Base-by-base conservation (phyloP, 2,329 filamentous ascomycete species). In the Graphiopsis chlorocephala region DNA sequence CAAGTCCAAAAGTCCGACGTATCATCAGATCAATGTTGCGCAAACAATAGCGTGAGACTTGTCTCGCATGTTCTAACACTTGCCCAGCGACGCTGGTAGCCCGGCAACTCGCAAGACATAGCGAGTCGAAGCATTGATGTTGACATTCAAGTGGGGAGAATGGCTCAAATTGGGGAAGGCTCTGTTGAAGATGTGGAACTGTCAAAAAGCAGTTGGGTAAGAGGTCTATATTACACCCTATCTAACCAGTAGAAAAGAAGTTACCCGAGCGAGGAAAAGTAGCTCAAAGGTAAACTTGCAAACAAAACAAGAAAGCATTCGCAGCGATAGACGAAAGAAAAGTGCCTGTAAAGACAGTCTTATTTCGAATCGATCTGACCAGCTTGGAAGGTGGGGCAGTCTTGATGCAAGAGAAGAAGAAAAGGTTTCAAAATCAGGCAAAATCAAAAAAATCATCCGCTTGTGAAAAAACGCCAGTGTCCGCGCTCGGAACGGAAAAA, bases 211-310 rank as follows among this genome's bases (percentile, higher is more conserved):
- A 52, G 52, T 31, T 31, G 29, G 29, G 29, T 56, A 25, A 56
- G 25, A 52, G 53, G 29, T 56, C 60, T 62, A 62, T 62, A 62
- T 62, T 62, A 62, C 60, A 62, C 60, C 60, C 60, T 62, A 62
- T 62, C 48, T 62, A 50, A 26, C 31, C 23, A 45, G 31, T 17
- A 42, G 29, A 25, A 28, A 61, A 31, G 20, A 14, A 11, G n/a
- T 45, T 45, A 45, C 38, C 38, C 6, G 38, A 45, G 38, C 38
- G 38, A 45, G 26, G 50, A 53, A 29, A 53, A 4, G 25, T 17
- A 29, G 50, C 50, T 31, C n/a, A 31, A 53, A 53, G 48, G n/a
- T 7, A 45, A 20, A 20, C 31, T 45, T 20, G 38, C 38, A 45
- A 29, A 28, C 50, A 20, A 31, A 20, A 31, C 50, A 61, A 61